A percentile compares a stretch with the other conserved stretches of the same genome.
Evolutionary conservation across 2,329 filamentous ascomycete genomes (phyloP).

Genomic region (Leptographium procerum): DNA sequence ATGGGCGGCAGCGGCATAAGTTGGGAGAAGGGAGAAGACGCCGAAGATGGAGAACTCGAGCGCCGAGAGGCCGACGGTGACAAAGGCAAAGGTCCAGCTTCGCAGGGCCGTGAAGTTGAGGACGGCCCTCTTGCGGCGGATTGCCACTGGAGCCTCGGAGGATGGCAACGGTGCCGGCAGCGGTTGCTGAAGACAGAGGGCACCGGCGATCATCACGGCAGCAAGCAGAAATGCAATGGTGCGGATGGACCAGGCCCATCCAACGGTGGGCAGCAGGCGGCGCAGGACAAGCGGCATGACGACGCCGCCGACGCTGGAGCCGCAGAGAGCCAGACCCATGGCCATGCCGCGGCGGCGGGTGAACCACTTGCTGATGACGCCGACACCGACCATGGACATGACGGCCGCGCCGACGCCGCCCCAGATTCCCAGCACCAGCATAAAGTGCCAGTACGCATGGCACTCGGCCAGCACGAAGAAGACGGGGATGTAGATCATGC

Average conservation of each 20-base stretch:
- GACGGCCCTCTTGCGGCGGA: slow-evolving; percentile 17
- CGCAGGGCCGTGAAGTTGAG: slow-evolving; percentile 29
- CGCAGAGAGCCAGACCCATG: slow-evolving; percentile 15
- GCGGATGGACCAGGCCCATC: slow-evolving; percentile 24
- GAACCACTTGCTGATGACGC: slow-evolving; percentile 21
- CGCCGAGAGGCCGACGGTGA: slow-evolving; percentile 29
- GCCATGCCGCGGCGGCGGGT: slow-evolving; percentile 15
- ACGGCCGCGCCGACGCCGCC: slow-evolving; percentile 29
- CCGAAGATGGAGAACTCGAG: slow-evolving; percentile 39
- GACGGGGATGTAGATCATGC: slow-evolving; percentile 23
- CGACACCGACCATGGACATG: slow-evolving; percentile 23
- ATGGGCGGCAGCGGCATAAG: slow-evolving; percentile 26
- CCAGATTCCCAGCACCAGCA: slow-evolving; percentile 30
- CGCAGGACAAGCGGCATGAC: slow-evolving; percentile 24
- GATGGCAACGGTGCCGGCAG: neutral
- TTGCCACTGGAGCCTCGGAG: slow-evolving; percentile 22
- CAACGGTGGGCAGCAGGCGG: slow-evolving; percentile 16
- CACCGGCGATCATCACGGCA: slow-evolving; percentile 13
- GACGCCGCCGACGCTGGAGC: slow-evolving; percentile 18
- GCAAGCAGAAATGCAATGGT: slow-evolving; percentile 19
- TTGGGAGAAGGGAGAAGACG: slow-evolving; percentile 30
- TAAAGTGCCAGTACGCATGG: slow-evolving; percentile 34
- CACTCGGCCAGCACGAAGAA: slow-evolving; percentile 36
- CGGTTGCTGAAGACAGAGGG: slow-evolving; percentile 3
- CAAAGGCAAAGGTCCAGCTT: slow-evolving; percentile 27